Conservation (phyloP, 2,329 filamentous ascomycete genomes). For the Xylariaceae sp. region DNA sequence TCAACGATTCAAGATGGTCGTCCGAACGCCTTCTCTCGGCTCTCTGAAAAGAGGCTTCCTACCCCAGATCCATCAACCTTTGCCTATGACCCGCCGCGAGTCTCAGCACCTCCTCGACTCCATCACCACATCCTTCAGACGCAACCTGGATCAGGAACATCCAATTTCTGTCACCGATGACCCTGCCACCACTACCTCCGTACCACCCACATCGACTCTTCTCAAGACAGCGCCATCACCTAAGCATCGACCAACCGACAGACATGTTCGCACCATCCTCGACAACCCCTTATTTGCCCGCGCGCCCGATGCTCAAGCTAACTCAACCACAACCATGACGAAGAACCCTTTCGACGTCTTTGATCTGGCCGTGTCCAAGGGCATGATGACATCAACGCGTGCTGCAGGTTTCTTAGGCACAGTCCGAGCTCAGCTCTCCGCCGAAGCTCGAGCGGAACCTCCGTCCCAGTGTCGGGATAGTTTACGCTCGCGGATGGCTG, state of each 20-base stretch:
- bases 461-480: no score
- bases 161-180: conserved; percentile 37
- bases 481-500: conserved; percentile 32
- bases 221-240: conserved; percentile 7
- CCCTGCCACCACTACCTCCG: conserved; percentile 5
- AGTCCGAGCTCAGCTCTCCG: conserved; percentile 40
- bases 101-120: conserved; percentile 53
- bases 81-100: conserved; percentile 47
- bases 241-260: conserved; percentile 39
- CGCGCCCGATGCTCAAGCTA: conserved; percentile 12
- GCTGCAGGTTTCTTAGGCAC: conserved; percentile 52
- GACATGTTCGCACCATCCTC: conserved; percentile 54
- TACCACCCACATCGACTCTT: not conserved
- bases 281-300: conserved; percentile 52
- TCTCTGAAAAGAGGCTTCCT: conserved; percentile 39
- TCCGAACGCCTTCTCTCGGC: conserved; percentile 33
- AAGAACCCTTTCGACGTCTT: conserved; percentile 53
- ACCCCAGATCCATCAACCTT: conserved; percentile 47
- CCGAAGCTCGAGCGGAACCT: conserved; percentile 30
- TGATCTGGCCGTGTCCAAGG: conserved; percentile 50
- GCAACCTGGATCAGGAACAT: conserved; percentile 55
- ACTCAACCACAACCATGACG: conserved; percentile 18
- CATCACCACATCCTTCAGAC: conserved; percentile 54
- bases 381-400: conserved; percentile 52
- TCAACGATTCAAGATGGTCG: conserved; percentile 23